A percentile compares a stretch with the other conserved stretches of the same genome.
Evolutionary conservation across 306 rosid species (phyloP).

Genomic region (Herpetospermum pedunculosum): DNA sequence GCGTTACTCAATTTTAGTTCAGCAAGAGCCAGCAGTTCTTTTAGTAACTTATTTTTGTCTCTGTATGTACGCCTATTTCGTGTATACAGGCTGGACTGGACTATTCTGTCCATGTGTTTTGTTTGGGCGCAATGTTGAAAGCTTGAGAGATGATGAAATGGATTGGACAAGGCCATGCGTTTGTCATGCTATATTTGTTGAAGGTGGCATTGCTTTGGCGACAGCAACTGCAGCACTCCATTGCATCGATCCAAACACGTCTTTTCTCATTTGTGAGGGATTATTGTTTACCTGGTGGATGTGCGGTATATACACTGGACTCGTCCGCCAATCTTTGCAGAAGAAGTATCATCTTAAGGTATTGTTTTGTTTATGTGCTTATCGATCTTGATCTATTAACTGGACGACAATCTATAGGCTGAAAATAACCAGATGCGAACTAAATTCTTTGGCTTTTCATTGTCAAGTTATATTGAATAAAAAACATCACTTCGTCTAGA

Average conservation of each 20-base stretch:
- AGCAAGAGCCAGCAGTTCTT: not conserved
- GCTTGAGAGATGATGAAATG: conserved; percentile 56
- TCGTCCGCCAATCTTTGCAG: conserved; percentile 75
- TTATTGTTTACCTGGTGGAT: conserved; percentile 95
- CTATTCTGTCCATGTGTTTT: conserved; percentile 86
- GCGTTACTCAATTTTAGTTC: not conserved
- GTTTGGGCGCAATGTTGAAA: conserved; percentile 83
- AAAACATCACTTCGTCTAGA: not conserved
- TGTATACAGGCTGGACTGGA: conserved; percentile 66
- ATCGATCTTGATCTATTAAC: not conserved
- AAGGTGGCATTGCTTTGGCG: conserved; percentile 88
- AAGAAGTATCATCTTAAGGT: conserved; percentile 93
- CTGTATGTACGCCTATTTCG: not conserved
- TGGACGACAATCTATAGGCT: not conserved
- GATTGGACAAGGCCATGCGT: conserved; percentile 77
- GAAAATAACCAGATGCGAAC: not conserved
- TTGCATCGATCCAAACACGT: conserved; percentile 51
- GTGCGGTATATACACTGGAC: conserved; percentile 91
- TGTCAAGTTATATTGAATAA: not conserved
- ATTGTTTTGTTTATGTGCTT: not conserved
- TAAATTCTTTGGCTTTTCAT: not conserved
- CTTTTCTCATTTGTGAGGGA: conserved; percentile 74
- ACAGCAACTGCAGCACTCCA: conserved; percentile 52
- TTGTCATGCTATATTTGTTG: conserved; percentile 85
- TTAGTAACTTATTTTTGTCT: not conserved